Evolutionary conservation across 192 early-diverging fungal species (phyloP).

Genomic region (Coemansia sp.): DNA sequence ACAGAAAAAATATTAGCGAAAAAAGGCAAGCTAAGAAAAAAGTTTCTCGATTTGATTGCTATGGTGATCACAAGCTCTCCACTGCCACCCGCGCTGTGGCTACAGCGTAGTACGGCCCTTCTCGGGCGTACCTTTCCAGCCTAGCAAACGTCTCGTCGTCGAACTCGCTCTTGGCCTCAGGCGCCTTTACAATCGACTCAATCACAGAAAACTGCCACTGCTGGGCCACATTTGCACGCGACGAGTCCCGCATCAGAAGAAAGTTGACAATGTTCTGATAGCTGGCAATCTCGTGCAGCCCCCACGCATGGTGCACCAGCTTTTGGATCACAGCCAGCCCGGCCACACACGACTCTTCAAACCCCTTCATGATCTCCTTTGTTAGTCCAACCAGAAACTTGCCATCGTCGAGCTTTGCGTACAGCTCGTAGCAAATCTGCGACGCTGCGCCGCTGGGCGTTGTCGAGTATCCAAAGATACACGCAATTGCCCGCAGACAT

Average conservation of each 20-base stretch:
- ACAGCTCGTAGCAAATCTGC: conserved; percentile 47
- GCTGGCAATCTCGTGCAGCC: conserved; percentile 45
- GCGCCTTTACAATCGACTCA: conserved; percentile 28
- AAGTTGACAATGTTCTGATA: conserved; percentile 39
- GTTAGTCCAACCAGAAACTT: conserved; percentile 35
- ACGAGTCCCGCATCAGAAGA: conserved; percentile 43
- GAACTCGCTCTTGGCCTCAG: conserved; percentile 33
- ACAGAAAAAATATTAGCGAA: conserved; percentile 3
- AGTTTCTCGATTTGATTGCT: conserved; percentile 8
- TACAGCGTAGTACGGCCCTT: conserved; percentile 46
- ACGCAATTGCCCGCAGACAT: conserved; percentile 43
- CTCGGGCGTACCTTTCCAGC: conserved; percentile 30
- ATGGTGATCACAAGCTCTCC: conserved; percentile 5
- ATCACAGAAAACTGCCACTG: conserved; percentile 49
- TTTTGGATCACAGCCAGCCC: conserved; percentile 47
- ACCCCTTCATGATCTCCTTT: conserved; percentile 52
- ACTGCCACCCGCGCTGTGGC: conserved; percentile 34
- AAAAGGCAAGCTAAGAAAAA: not conserved
- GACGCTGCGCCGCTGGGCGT: conserved; percentile 23
- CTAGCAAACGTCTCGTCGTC: conserved; percentile 23
- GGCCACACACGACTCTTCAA: conserved; percentile 48
- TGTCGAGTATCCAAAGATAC: conserved; percentile 38
- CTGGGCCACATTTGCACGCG: conserved; percentile 39
- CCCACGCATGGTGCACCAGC: conserved; percentile 45
- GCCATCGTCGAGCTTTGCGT: conserved; percentile 33